Conservation (phyloP, 106 monocot genomes). For the Acorus gramineus region DNA sequence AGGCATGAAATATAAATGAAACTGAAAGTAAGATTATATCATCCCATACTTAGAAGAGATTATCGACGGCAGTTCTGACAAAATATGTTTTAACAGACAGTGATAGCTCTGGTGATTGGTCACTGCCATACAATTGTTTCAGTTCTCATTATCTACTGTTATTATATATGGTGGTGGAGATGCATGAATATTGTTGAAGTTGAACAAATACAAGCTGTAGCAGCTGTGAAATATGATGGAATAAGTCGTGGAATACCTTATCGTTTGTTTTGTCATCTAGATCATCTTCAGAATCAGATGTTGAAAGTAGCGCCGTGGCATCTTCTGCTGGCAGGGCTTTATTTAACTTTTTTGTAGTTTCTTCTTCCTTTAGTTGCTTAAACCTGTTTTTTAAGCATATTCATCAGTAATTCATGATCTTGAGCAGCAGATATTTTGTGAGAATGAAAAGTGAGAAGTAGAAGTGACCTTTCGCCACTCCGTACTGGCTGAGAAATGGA, state of each 20-base stretch:
- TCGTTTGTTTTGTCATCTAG: conserved; percentile 43
- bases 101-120: no score
- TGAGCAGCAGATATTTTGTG: background rate
- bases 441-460: background rate
- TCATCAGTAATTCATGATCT: background rate
- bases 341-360: conserved; percentile 25
- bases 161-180: background rate
- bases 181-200: background rate
- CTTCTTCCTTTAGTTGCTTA: conserved; percentile 75
- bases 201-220: background rate
- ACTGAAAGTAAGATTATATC: no score
- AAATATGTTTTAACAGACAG: no score
- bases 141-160: background rate
- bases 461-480: conserved; percentile 64
- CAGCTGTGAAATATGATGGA: background rate
- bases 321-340: conserved; percentile 32
- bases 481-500: conserved; percentile 30
- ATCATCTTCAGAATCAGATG: conserved; percentile 36
- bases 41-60: no score
- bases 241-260: conserved; percentile 14
- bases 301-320: conserved; percentile 21
- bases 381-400: conserved; percentile 33
- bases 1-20: no score
- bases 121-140: no score
- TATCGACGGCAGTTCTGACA: no score